Base-by-base conservation (phyloP, 2,329 filamentous ascomycete genomes). In the Dactylellina haptotyla region DNA sequence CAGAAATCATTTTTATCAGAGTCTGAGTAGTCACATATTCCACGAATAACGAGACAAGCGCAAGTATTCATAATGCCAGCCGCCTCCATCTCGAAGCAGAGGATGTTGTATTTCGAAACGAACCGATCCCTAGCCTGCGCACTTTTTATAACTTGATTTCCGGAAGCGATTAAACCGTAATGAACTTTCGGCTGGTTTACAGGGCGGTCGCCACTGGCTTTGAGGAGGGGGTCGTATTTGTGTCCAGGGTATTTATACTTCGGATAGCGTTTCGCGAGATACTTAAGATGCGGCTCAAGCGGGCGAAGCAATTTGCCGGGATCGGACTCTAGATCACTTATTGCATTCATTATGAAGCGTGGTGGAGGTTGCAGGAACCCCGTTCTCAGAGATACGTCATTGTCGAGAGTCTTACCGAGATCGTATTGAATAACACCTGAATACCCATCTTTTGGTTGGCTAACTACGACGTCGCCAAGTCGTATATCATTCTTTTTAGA, bases 361-460 rank as follows among this genome's bases (percentile, higher is more conserved):
- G 65, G 65, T 18, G 50, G 65, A 41, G 12, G 39, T 16, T 50
- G 50, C 5, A 63, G 25, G 30, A n/a, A 57, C 14, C 65, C 65
- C 1, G 39, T 62, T 41, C 37, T 16, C 10, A 30, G 12, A 30
- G 51, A 61, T 14, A 12, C 23, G 14, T 28, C 39, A 6, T 25
- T 30, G 1, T 51, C 39, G 9, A 70, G 56, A 41, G 18, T 30
- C 41, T 70, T 57, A 6, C 57, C 65, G 8, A 57, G n/a, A 26
- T 70, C 65, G 14, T 70, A 63, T 18, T 70, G 57, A n/a, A 70
- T 70, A n/a, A 70, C 65, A 5, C 65, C 65, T 14, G 48, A 20
- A 16, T 63, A 16, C n/a, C 6, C 16, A 4, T n/a, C 48, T 18
- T 12, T 70, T 28, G 65, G 65, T 0, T 57, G 57, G 20, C 65